These are phyloP conservation scores for Solanum acaule DNA, from an alignment of 257 asterid species.

Conservation along the genomic window DNA sequence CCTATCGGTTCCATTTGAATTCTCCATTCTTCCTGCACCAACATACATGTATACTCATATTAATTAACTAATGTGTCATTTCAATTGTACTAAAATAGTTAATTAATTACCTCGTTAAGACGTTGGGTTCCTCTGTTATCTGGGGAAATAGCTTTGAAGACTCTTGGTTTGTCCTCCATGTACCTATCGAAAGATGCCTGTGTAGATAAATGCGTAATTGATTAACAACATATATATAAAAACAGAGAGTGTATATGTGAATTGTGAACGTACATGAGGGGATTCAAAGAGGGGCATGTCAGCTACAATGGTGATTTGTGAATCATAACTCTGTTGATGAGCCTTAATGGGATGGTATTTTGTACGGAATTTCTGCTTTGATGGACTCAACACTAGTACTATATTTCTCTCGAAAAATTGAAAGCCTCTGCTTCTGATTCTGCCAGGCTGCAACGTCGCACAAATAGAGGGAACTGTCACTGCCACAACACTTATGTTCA, in stretches of 20 bases:
- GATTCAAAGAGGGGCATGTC: conserved; percentile 1
- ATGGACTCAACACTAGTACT: too few species aligned
- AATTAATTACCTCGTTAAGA: not conserved
- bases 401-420: not conserved
- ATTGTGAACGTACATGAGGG: not conserved
- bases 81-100: not conserved
- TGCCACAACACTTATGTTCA: not conserved
- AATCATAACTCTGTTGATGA: not conserved
- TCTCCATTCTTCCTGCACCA: not conserved
- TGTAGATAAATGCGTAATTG: not conserved
- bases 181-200: not conserved
- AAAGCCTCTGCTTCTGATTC: not conserved
- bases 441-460: not conserved
- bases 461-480: not conserved
- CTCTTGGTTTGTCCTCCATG: not conserved
- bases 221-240: too few species aligned
- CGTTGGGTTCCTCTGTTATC: not conserved
- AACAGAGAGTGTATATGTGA: not conserved
- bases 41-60: not conserved
- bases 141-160: not conserved
- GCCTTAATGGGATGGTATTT: not conserved
- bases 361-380: not conserved
- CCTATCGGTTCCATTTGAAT: not conserved
- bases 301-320: not conserved
- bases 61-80: not conserved